These are phyloP conservation scores for Smittium culicis DNA, from an alignment of 371 early-diverging fungal genomes.

Conservation along the genomic window DNA sequence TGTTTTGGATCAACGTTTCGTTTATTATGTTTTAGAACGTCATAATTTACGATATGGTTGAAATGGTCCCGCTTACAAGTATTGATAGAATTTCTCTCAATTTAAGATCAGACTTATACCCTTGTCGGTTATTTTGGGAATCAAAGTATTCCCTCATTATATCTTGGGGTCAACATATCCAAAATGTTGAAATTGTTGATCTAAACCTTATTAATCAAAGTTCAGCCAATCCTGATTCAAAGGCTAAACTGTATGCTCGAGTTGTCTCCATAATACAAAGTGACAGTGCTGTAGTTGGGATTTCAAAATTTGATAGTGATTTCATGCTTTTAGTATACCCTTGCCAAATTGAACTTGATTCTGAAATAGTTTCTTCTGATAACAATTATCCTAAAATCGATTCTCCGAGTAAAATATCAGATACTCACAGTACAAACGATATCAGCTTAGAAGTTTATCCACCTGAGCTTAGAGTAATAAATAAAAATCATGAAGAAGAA, in stretches of 20 bases:
- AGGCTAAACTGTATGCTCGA: neutral
- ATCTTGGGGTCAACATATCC: conserved; percentile 89
- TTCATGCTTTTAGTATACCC: conserved; percentile 18
- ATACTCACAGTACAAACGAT: neutral
- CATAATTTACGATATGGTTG: conserved; percentile 60
- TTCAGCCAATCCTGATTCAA: too few relatives aligned
- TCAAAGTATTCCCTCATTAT: conserved; percentile 56
- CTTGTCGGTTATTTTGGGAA: conserved; percentile 77
- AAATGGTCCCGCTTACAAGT: conserved; percentile 23
- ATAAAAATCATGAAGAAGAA: conserved; percentile 58
- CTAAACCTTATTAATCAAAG: conserved; percentile 26
- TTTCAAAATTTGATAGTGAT: neutral
- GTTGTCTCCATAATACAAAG: conserved; percentile 5
- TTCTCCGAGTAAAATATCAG: neutral
- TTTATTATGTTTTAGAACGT: conserved; percentile 39
- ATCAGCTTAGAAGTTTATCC: conserved; percentile 39
- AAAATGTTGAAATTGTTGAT: conserved; percentile 40
- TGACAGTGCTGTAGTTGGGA: conserved; percentile 7
- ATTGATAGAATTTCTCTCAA: conserved; percentile 53
- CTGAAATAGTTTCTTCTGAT: conserved; percentile 21
- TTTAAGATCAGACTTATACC: conserved; percentile 75
- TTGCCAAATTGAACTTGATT: conserved; percentile 17
- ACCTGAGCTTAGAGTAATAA: conserved; percentile 82
- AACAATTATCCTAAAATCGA: neutral
- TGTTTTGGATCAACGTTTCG: neutral